These are phyloP conservation scores for Albugo candida DNA, from an alignment of 352 stramenopile species.

Conservation along the genomic window DNA sequence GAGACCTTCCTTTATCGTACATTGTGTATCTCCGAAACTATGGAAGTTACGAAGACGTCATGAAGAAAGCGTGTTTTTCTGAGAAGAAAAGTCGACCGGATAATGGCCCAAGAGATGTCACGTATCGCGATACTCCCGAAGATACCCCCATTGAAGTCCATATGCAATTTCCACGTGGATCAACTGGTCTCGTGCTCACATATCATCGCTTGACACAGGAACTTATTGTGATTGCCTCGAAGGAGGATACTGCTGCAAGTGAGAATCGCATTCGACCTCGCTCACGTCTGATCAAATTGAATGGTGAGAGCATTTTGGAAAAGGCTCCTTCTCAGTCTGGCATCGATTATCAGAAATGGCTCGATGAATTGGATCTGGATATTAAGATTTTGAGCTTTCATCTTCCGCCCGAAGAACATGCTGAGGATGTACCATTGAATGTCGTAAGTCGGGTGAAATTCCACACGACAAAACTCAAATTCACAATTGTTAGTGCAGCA, in stretches of 20 bases:
- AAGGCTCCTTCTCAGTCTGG: constrained; percentile 27
- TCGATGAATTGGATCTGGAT: constrained; percentile 16
- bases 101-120: constrained; percentile 2
- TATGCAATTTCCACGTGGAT: constrained; percentile 38
- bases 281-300: constrained; percentile 45
- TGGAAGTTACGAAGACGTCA: constrained; percentile 24
- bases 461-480: constrained; percentile 31
- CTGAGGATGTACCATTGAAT: constrained; percentile 36
- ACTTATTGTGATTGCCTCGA: constrained; percentile 14
- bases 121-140: constrained; percentile 31
- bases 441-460: constrained; percentile 8
- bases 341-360: constrained; percentile 25
- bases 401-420: constrained; percentile 31
- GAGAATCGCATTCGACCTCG: constrained; percentile 54
- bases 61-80: constrained; percentile 4
- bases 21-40: constrained; percentile 62
- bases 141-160: constrained; percentile 65
- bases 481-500: constrained; percentile 46
- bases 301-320: constrained; percentile 33
- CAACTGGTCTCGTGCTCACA: constrained; percentile 41
- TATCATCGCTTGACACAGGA: constrained; percentile 10
- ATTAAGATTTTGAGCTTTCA: constrained; percentile 59
- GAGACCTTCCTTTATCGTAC: constrained; percentile 50
- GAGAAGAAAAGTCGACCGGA: too few species aligned
- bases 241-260: constrained; percentile 34